Percentiles rank a stretch among this genome's conserved stretches.
Conservation (phyloP, 805 yeast genomes). For the Saccharomycopsis oosterbeekiorum region DNA sequence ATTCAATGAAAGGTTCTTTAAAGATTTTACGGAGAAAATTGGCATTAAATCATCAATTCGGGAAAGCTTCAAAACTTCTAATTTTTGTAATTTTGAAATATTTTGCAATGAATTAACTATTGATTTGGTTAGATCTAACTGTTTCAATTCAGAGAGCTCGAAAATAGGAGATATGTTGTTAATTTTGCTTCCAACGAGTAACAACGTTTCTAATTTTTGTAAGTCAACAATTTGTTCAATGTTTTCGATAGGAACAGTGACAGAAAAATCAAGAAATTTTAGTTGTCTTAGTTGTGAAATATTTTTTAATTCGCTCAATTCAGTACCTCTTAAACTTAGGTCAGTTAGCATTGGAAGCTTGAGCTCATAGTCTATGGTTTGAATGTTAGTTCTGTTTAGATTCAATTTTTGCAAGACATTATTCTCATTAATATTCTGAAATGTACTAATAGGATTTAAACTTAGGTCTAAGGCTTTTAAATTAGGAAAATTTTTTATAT, state of each 20-base stretch:
- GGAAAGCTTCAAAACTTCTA: neutral
- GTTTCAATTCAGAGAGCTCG: neutral
- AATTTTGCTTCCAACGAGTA: neutral
- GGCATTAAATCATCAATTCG: neutral
- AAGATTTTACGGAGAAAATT: neutral
- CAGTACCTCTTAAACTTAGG: neutral
- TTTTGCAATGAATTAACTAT: neutral
- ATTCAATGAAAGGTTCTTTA: neutral
- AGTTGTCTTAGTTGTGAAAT: neutral
- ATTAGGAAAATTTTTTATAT: neutral
- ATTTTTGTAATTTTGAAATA: neutral
- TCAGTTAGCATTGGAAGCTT: neutral
- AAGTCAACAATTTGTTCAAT: neutral
- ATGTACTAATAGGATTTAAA: neutral
- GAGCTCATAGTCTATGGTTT: neutral
- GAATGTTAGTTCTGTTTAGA: neutral
- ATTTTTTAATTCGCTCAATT: neutral
- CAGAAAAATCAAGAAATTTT: neutral
- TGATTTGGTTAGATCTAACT: neutral
- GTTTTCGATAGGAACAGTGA: neutral
- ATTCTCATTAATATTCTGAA: neutral
- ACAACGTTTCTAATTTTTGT: neutral
- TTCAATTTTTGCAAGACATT: neutral
- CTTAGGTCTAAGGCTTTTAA: neutral
- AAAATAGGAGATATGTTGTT: neutral